Evolutionary conservation across 805 yeast species (phyloP).

Genomic region (Candida peoriensis): DNA sequence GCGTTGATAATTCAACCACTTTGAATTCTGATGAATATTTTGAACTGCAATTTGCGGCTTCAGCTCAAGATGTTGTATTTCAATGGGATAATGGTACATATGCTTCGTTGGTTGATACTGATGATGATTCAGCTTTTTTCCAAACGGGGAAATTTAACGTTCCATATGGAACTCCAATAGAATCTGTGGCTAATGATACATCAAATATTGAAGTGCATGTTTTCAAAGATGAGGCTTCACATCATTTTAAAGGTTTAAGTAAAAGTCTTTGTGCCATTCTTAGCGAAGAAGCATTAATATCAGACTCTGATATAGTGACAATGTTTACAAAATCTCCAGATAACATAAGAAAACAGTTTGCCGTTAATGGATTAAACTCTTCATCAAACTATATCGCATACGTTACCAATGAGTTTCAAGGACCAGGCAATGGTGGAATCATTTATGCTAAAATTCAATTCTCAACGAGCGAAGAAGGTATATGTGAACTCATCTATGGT

Average conservation of each 20-base stretch:
- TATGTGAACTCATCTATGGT: constrained; percentile 72
- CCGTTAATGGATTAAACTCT: constrained; percentile 52
- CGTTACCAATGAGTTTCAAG: constrained; percentile 45
- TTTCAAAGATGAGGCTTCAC: constrained; percentile 36
- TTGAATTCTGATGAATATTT: constrained; percentile 8
- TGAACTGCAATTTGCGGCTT: constrained; percentile 49
- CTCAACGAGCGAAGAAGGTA: constrained; percentile 43
- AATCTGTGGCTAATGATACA: constrained; percentile 4
- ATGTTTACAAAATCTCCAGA: constrained; percentile 36
- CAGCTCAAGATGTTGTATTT: constrained; percentile 56
- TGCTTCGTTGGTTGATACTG: constrained; percentile 62
- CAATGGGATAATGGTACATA: constrained; percentile 63
- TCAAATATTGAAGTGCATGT: constrained; percentile 35
- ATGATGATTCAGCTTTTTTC: constrained; percentile 59
- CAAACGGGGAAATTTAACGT: constrained; percentile 50
- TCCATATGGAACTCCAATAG: constrained; percentile 4
- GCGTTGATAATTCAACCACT: constrained; percentile 1
- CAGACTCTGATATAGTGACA: constrained; percentile 24
- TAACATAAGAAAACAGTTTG: constrained; percentile 55
- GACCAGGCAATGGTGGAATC: constrained; percentile 51
- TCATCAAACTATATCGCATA: constrained; percentile 63
- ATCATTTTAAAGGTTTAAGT: constrained; percentile 35
- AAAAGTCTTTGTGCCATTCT: constrained; percentile 70
- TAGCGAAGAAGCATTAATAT: constrained; percentile 16
- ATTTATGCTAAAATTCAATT: constrained; percentile 55